Evolutionary conservation across 306 rosid species (phyloP), one percentile per base, ranked within the genome.

Genomic region (Lathyrus aphaca): DNA sequence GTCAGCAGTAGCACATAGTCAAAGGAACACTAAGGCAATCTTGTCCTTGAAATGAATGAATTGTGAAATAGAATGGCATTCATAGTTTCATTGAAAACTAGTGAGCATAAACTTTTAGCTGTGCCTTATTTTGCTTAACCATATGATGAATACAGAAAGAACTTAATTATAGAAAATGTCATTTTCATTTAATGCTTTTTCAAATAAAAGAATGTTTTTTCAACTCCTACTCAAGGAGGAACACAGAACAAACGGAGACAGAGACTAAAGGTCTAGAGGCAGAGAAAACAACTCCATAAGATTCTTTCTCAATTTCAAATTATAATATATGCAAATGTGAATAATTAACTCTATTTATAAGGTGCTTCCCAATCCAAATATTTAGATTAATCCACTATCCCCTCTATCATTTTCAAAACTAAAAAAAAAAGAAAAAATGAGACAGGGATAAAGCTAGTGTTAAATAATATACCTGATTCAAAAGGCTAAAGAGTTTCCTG

Each of bases 401-500:
- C 63, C 73, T 62, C 60, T 62, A 39, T 58, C 56, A 16, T 46
- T 55, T 61, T 73, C 66, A 39, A 62, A 55, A 51, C 66, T 21
- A 8, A 4, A 53, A 45, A 49, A 54, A 23, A 49, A 25, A 25
- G 23, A 8, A 29, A 17, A 46, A 27, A 29, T 23, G 40, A 27
- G 61, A 32, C 56, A 14, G 21, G 27, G 45, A 49, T n/a, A 55
- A 60, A 64, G 27, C 48, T 58, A 73, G 46, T 30, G 66, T 45
- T 68, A 21, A n/a, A 56, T 13, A n/a, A 56, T 13, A 12, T 68
- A 89, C 97, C 99, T 95, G 99, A 86, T 74, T 90, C 77, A 91
- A 74, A 71, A 95, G 97, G 87, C 77, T 95, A 66, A 87, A 87
- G 84, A 95, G 99, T 75, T 91, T 95, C 68, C 82, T 83, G 56